Percentiles rank a stretch among this genome's conserved stretches.
Evolutionary conservation across 2,329 filamentous ascomycete species (phyloP).

Genomic region (Colletotrichum costaricense): DNA sequence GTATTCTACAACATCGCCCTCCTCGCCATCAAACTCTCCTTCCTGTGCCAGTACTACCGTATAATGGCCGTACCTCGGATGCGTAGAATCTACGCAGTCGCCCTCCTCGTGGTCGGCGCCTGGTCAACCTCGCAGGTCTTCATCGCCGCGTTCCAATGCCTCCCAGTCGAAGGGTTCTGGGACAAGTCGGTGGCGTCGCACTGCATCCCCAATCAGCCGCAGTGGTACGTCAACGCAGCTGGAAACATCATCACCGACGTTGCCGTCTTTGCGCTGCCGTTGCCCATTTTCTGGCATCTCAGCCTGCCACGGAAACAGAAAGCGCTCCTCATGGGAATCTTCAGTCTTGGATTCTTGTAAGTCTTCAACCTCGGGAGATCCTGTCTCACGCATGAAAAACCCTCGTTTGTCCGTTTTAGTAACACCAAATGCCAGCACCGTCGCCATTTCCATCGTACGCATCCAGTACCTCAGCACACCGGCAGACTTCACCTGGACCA

Average conservation of each 20-base stretch:
- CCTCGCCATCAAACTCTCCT: constrained; percentile 46
- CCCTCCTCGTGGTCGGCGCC: constrained; percentile 41
- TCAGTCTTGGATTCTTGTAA: constrained; percentile 44
- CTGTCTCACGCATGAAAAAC: too few species aligned
- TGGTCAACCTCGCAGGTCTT: constrained; percentile 43
- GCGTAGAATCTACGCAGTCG: constrained; percentile 40
- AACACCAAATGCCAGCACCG: constrained; percentile 33
- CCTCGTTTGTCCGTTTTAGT: neutral
- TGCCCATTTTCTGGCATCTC: constrained; percentile 41
- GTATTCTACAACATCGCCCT: constrained; percentile 46
- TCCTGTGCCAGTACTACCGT: constrained; percentile 51
- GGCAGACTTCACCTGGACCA: constrained; percentile 39
- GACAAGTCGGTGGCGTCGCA: constrained; percentile 36
- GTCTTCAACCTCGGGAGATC: constrained; percentile 4
- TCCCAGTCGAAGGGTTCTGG: constrained; percentile 43
- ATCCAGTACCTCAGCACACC: constrained; percentile 36
- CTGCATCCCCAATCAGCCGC: constrained; percentile 38
- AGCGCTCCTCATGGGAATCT: constrained; percentile 41
- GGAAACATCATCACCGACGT: constrained; percentile 44
- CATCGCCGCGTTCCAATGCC: constrained; percentile 41
- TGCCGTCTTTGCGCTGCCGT: constrained; percentile 40
- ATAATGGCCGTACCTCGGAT: constrained; percentile 43
- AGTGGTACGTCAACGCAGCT: constrained; percentile 41
- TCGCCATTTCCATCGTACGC: constrained; percentile 39
- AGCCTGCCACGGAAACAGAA: constrained; percentile 39